Percentiles rank a stretch among this genome's conserved stretches.
These are phyloP conservation scores for Solanum rostratum DNA, from an alignment of 257 asterid genomes.

Conservation along the genomic window DNA sequence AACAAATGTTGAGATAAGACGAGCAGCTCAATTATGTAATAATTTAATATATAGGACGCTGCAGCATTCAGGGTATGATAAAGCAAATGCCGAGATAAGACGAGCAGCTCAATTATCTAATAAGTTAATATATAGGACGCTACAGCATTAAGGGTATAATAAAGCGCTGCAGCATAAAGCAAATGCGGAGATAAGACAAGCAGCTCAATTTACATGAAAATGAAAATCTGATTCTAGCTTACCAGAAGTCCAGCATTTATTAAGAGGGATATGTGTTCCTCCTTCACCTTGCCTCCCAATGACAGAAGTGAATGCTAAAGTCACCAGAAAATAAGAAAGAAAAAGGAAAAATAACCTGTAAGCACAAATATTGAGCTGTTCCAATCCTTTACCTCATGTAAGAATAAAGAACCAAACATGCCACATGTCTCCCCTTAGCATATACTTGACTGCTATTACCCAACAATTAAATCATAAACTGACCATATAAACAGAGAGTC, in stretches of 20 bases:
- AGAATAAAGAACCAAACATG: not conserved
- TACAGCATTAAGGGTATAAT: not conserved
- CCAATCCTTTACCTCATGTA: not conserved
- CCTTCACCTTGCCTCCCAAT: slow-evolving; percentile 80
- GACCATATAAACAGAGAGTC: not conserved
- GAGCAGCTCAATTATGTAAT: not conserved
- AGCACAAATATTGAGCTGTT: not conserved
- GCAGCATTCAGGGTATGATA: not conserved
- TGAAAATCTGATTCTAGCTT: slow-evolving; percentile 16
- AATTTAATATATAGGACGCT: not conserved
- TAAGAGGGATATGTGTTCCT: slow-evolving; percentile 69
- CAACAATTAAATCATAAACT: not conserved
- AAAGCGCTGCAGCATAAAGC: no score
- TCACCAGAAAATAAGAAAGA: not conserved
- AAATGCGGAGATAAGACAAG: not conserved
- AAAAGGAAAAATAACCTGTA: not conserved
- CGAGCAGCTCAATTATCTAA: not conserved
- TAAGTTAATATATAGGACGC: not conserved
- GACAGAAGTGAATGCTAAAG: slow-evolving; percentile 75
- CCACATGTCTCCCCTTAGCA: not conserved
- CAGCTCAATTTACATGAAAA: not conserved
- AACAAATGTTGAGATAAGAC: not conserved
- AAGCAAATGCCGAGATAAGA: not conserved
- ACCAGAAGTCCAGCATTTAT: slow-evolving; percentile 87
- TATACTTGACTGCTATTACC: not conserved